Evolutionary conservation across 371 early-diverging fungal genomes (phyloP), one percentile per base, ranked within the genome.

Genomic region (Mucor irregularis): DNA sequence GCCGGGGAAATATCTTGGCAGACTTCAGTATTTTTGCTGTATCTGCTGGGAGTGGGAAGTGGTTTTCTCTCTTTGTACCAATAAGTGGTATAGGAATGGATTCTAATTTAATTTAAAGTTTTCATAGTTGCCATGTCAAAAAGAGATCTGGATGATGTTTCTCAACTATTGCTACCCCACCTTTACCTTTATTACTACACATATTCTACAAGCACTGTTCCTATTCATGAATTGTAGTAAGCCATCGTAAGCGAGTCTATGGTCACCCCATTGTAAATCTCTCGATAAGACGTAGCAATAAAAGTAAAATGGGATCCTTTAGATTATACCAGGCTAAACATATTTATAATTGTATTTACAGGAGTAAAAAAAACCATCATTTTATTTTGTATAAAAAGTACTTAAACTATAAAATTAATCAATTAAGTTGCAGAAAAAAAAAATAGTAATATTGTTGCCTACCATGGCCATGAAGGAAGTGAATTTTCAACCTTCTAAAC

Each of bases 381-480:
- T 38, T 38, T 38, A 38, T 38, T 38, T 38, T 38, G 38, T 38
- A 38, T 38, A 38, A 38, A 38, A 38, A 38, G 38, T 38, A 38
- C 38, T 38, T 38, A 19, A 19, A 38, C 38, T 38, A 38, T 38
- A 30, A 55, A 55, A 55, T 38, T 46, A 55, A 38, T 47, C 39
- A 47, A 47, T 47, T 37, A 28, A 38, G 47, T 24, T 46, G 25
- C 46, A 31, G 45, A 54, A 46, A 37, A 47, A 55, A n/a, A 55
- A 46, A 40, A 40, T 4, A 40, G 42, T 17, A 16, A 37, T 19
- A n/a, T 49, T 38, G 49, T 58, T 49, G 58, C 58, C 54, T 61
- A 69, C 69, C 62, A 44, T 69, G 56, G 35, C 49, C 58, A 58
- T 64, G 59, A 11, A 69, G 28, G 37, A 64, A 64, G 52, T 61